Evolutionary conservation across 805 yeast species (phyloP), one percentile per base, ranked within the genome.

Genomic region (Candida suzukii): DNA sequence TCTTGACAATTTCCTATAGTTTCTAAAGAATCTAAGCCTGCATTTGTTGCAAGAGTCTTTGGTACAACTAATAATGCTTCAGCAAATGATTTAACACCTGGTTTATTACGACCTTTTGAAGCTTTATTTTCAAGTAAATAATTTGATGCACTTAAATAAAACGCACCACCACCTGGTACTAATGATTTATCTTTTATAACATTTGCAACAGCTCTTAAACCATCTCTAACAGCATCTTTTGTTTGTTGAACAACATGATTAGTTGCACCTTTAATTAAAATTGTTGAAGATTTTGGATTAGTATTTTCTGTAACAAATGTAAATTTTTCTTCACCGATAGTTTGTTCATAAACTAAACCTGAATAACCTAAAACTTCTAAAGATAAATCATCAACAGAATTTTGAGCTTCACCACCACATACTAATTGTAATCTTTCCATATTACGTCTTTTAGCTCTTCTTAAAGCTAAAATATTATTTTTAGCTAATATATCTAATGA

Each of bases 401-500:
- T 93, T 67, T 91, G 97, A 9, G 98, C 98, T 60, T 84, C 93
- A 53, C 99, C 99, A 25, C 97, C 99, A 48, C 95, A 86, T 40
- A 88, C 88, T 46, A 93, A 74, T 67, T 93, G 99, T 59, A 93
- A 73, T 61, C 99, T 81, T 70, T 93, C 99, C 99, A 93, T 91
- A 66, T 93, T 93, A 70, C 99, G 83, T 71, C 99, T 81, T 72
- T 93, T 93, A 35, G 99, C 99, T 60, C 99, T 80, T 71, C 99
- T 82, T 54, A 93, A 73, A 1, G 99, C 99, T 53, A 93, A 71
- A 51, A 93, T 93, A 53, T 84, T 85, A 64, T 93, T 83, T 60
- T 87, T 88, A 35, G 98, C 98, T 49, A 93, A 73, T 5, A 91
- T 82, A 60, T 93, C 99, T 48, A 93, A 70, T 8, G 97, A 88